Evolutionary conservation across 116 monocot species (phyloP), one percentile per base, ranked within the genome.

Genomic region (Dioscorea cayenensis): DNA sequence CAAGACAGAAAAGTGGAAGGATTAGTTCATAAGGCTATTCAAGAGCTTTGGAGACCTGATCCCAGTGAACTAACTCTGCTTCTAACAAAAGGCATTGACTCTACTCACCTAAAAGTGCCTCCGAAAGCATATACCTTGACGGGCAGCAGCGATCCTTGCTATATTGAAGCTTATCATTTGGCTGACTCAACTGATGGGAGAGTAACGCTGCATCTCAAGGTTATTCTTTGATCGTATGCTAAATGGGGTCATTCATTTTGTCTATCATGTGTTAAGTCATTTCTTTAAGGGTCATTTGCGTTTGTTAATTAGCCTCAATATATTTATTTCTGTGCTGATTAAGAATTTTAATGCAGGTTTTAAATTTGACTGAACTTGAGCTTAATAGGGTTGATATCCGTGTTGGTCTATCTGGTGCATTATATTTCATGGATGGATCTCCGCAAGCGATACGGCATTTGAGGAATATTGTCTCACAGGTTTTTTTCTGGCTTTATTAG

Each of bases 1-100:
- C 97, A 97, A 79, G 97, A 97, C 37, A 78, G 97, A 85, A 97
- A 97, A 75, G 66, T 97, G 70, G 97, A 97, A 80, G 94, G 97
- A 60, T 81, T 97, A 69, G 97, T 97, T 66, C 93, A 93, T 73
- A 97, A 93, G 75, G 97, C 97, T 60, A 97, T 97, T 88, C 90
- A 88, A 70, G 97, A 97, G 76, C 83, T 97, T 50, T 97, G 97
- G 97, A 84, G 90, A 77, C 94, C 97, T 37, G 86, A 93, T 66
- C 97, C 90, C 19, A 97, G 70, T 79, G 90, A 93, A 69, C 68
- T 97, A 55, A 83, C 74, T 71, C 84, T 90, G 73, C 76, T 97
- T 51, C 65, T 90, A 61, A 93, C 88, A 49, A 84, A 93, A 68
- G 97, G 93, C 29, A 74, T 87, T 58, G 80, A 88, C 70, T 84